phyloP scores from a whole-genome alignment of 2,329 filamentous ascomycete genomes.

The Hirsutella rhossiliensis region DNA sequence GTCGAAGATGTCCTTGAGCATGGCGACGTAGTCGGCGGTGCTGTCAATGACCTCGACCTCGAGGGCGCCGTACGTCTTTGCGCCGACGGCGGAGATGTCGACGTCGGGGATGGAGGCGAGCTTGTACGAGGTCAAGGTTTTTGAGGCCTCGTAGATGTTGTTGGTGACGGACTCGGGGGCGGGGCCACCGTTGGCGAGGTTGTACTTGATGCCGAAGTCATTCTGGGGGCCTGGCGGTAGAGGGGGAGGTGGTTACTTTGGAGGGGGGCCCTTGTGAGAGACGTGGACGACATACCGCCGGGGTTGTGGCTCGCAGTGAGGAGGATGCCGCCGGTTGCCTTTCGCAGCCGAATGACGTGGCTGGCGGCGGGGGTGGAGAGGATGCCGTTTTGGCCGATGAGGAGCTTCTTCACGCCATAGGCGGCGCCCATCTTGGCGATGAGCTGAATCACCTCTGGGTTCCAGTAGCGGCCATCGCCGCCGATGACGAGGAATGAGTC shows the following conservation, averaged over 20 bases:
- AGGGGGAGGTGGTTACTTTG: too few relatives aligned
- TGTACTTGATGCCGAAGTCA: slow-evolving; percentile 99
- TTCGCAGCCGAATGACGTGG: slow-evolving; percentile 87
- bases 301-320: slow-evolving; percentile 97
- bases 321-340: slow-evolving; percentile 92
- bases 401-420: slow-evolving; percentile 96
- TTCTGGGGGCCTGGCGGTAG: slow-evolving; percentile 69
- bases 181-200: slow-evolving; percentile 89
- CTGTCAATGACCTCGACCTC: slow-evolving; percentile 96
- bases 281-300: slow-evolving; percentile 57
- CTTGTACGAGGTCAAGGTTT: slow-evolving; percentile 85
- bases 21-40: slow-evolving; percentile 78
- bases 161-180: slow-evolving; percentile 95
- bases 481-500: slow-evolving; percentile 85
- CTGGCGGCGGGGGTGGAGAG: slow-evolving; percentile 93
- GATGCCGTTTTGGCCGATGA: slow-evolving; percentile 94
- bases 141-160: slow-evolving; percentile 91
- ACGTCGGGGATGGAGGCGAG: slow-evolving; percentile 77
- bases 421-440: slow-evolving; percentile 96
- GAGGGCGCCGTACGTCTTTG: slow-evolving; percentile 69
- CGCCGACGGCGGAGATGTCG: slow-evolving; percentile 73
- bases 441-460: slow-evolving; percentile 89
- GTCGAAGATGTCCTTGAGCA: slow-evolving; percentile 98
- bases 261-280: too few relatives aligned
- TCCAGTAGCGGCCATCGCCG: slow-evolving; percentile 94